A percentile compares a stretch with the other conserved stretches of the same genome.
These are phyloP conservation scores for Rhodotorula paludigena DNA, from an alignment of 768 basidiomycete genomes.

Conservation along the genomic window DNA sequence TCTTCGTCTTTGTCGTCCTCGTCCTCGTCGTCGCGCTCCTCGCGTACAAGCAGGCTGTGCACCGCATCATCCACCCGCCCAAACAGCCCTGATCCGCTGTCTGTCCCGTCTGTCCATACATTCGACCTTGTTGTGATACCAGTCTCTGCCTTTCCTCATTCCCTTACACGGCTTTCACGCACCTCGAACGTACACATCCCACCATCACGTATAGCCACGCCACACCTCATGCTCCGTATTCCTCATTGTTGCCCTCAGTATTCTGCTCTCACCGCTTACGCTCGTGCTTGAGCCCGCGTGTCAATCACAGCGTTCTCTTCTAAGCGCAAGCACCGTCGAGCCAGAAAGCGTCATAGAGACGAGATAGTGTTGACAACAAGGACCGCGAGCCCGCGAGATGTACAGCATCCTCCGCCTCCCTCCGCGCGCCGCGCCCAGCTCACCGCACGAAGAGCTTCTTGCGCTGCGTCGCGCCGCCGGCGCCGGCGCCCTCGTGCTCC, in stretches of 20 bases:
- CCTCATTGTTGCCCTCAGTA: no score
- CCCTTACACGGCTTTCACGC: not conserved
- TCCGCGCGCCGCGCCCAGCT: not conserved
- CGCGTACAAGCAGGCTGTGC: slow-evolving; percentile 9
- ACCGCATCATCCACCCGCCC: slow-evolving; percentile 5
- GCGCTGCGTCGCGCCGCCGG: slow-evolving; percentile 65
- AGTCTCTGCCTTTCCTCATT: not conserved
- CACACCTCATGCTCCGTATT: not conserved
- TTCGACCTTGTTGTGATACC: no score
- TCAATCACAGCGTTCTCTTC: no score
- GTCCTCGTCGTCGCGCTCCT: slow-evolving; percentile 20
- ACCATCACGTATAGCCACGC: not conserved
- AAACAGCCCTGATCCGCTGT: no score
- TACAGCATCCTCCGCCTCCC: no score
- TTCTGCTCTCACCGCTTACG: no score
- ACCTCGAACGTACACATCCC: not conserved
- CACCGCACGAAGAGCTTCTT: slow-evolving; percentile 70
- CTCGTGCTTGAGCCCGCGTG: no score
- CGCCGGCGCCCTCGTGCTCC: slow-evolving; percentile 61
- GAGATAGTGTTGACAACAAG: no score
- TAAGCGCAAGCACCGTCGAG: no score
- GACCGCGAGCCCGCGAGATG: no score
- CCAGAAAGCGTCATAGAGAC: no score
- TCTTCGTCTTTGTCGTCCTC: slow-evolving; percentile 26
- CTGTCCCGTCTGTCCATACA: no score